These are phyloP conservation scores for Phlebiopsis gigantea DNA, from an alignment of 768 basidiomycete genomes.

Conservation along the genomic window DNA sequence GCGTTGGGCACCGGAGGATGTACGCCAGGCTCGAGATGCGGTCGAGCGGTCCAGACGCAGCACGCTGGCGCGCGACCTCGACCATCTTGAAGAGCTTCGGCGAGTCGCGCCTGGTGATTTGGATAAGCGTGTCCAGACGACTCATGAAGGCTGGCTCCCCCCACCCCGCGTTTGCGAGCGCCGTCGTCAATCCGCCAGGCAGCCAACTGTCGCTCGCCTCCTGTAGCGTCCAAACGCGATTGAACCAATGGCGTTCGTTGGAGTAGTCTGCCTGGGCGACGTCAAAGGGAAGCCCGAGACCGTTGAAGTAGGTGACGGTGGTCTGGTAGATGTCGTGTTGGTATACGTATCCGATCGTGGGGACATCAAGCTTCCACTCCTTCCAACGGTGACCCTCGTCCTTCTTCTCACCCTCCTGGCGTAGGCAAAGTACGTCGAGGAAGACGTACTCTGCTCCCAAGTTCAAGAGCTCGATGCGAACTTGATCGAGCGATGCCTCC, in stretches of 20 bases:
- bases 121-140: background rate
- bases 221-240: constrained; percentile 6
- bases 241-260: background rate
- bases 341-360: constrained; percentile 1
- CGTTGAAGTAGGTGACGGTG: constrained; percentile 1
- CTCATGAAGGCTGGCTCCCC: background rate
- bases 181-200: background rate
- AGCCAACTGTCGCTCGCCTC: constrained; percentile 1
- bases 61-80: background rate
- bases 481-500: background rate
- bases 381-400: background rate
- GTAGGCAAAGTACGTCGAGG: constrained; percentile 4
- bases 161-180: background rate
- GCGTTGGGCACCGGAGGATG: background rate
- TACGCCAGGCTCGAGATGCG: background rate
- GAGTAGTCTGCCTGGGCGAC: background rate
- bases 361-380: constrained; percentile 8
- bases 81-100: background rate
- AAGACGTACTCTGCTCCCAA: constrained; percentile 4
- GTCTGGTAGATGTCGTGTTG: background rate
- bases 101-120: background rate
- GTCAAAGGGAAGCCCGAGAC: background rate
- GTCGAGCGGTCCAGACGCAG: background rate
- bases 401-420: background rate
- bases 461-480: constrained; percentile 7